A percentile compares a stretch with the other conserved stretches of the same genome.
phyloP scores from a whole-genome alignment of 805 yeast genomes.

The Candida rishiriensis region DNA sequence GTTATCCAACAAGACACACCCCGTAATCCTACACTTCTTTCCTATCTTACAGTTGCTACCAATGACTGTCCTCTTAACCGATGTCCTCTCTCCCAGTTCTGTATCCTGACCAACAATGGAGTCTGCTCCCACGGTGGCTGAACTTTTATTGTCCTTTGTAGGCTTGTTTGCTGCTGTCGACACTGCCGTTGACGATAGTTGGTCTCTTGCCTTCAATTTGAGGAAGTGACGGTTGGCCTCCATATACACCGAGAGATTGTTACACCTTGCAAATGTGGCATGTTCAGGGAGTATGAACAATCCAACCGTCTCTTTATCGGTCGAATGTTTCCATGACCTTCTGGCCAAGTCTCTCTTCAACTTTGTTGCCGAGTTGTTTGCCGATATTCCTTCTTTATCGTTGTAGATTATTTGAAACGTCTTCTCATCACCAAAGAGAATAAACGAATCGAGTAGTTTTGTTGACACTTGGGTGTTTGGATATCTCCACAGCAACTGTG shows the following conservation, averaged over 20 bases:
- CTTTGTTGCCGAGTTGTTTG: conserved; percentile 51
- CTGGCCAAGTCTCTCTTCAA: conserved; percentile 84
- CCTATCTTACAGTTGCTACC: conserved; percentile 78
- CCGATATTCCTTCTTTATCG: conserved; percentile 22
- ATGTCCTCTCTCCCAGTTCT: conserved; percentile 74
- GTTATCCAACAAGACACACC: conserved; percentile 71
- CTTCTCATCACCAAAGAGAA: conserved; percentile 57
- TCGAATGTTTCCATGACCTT: conserved; percentile 83
- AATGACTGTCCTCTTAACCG: conserved; percentile 79
- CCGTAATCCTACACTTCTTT: conserved; percentile 80
- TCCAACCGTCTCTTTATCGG: conserved; percentile 55
- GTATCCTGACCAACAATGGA: conserved; percentile 69
- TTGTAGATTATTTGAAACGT: conserved; percentile 47
- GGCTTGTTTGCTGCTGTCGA: too few relatives aligned
- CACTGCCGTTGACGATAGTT: conserved; percentile 10
- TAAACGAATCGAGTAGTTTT: conserved; percentile 66
- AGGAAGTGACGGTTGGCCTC: conserved; percentile 83
- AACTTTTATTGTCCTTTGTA: conserved; percentile 30
- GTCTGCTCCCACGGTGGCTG: conserved; percentile 84
- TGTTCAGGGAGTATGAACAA: conserved; percentile 67
- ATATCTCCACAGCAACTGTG: conserved; percentile 85
- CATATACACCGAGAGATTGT: conserved; percentile 75
- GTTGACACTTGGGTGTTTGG: conserved; percentile 78
- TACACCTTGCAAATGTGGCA: conserved; percentile 69
- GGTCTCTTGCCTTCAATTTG: conserved; percentile 53